Conservation (phyloP, 768 basidiomycete species). For the Leccinum subgranulosum region DNA sequence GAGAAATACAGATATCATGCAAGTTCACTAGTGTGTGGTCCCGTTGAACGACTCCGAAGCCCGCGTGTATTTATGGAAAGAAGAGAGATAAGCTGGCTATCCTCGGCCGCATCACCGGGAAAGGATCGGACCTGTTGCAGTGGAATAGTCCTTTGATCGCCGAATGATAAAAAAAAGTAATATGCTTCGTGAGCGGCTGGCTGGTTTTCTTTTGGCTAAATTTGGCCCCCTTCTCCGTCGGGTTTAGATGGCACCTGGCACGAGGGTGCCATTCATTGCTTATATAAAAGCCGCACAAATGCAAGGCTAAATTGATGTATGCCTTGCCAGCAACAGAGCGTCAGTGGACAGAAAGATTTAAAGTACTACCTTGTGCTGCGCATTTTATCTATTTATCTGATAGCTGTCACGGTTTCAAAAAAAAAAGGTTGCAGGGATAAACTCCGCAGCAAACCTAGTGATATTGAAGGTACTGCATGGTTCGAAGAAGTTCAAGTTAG, state of each 20-base stretch:
- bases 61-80: not conserved
- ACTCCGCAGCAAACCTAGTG: not conserved
- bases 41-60: not conserved
- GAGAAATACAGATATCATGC: not conserved
- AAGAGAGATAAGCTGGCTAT: not conserved
- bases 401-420: no score
- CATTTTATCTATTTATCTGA: not conserved
- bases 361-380: not conserved
- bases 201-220: not conserved
- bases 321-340: not conserved
- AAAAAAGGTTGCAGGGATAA: not conserved
- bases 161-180: not conserved
- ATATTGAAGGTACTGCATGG: not conserved
- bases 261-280: not conserved
- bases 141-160: not conserved
- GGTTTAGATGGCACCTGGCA: not conserved
- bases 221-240: not conserved
- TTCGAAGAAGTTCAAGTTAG: no score
- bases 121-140: not conserved
- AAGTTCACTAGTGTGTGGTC: not conserved
- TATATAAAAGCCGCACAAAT: not conserved
- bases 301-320: not conserved
- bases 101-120: not conserved
- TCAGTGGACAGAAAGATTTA: not conserved
- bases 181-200: not conserved